Evolutionary conservation across 164 flowering plant species (phyloP).

Genomic region (Vitis cinerea): DNA sequence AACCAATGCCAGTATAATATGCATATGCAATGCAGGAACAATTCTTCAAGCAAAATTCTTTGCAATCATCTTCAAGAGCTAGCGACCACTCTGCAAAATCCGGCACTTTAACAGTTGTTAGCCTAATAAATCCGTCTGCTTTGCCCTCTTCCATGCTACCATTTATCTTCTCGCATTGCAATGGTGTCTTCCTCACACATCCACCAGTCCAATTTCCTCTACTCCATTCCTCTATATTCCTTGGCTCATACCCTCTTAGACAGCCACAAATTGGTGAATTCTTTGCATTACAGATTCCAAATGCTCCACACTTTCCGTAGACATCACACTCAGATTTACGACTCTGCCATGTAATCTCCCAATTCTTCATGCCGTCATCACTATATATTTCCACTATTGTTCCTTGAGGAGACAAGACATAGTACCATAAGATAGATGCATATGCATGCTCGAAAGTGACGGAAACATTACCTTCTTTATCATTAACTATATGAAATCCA

Average conservation of each 20-base stretch:
- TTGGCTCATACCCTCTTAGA: constrained; percentile 35
- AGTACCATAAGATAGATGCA: too few species aligned
- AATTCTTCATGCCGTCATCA: constrained; percentile 8
- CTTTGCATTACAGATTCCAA: constrained; percentile 21
- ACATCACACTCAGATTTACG: constrained; percentile 15
- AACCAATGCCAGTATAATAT: too few species aligned
- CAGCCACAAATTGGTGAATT: constrained; percentile 30
- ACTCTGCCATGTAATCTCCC: not conserved
- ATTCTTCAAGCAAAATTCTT: too few species aligned
- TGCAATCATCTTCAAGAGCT: too few species aligned
- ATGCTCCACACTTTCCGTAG: constrained; percentile 1
- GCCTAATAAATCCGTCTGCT: too few species aligned
- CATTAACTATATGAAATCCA: too few species aligned
- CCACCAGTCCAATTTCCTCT: constrained; percentile 26
- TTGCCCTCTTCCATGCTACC: too few species aligned
- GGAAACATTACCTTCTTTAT: too few species aligned
- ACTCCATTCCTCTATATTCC: constrained; percentile 20
- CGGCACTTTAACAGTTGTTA: too few species aligned
- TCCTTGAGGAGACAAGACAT: not conserved
- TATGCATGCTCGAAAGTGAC: too few species aligned
- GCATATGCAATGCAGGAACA: too few species aligned
- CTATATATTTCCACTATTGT: not conserved
- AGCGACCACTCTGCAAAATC: too few species aligned
- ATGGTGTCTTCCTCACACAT: constrained; percentile 22
- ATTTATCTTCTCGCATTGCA: constrained; percentile 10